phyloP scores from a whole-genome alignment of 2,329 filamentous ascomycete species.

The Arthrobotrys sinensis region DNA sequence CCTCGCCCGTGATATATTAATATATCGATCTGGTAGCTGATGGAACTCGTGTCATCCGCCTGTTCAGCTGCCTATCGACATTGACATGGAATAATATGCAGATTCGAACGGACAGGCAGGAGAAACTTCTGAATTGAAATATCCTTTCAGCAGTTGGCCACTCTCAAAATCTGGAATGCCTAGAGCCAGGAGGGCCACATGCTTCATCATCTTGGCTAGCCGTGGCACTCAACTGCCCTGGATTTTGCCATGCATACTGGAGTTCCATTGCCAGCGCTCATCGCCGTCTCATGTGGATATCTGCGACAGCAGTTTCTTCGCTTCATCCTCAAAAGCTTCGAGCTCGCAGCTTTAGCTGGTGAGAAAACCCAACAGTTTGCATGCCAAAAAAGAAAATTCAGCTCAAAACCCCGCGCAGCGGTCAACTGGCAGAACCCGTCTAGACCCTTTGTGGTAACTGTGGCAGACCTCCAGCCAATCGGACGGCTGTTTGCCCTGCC shows the following conservation, averaged over 20 bases:
- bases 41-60: neutral
- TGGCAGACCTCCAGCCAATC: constrained; percentile 39
- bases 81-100: constrained; percentile 19
- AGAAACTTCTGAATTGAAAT: constrained; percentile 25
- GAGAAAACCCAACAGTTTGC: constrained; percentile 21
- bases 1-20: constrained; percentile 1
- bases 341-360: constrained; percentile 18
- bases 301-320: constrained; percentile 13
- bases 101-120: constrained; percentile 21
- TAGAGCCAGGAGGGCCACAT: constrained; percentile 37
- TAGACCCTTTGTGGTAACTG: constrained; percentile 43
- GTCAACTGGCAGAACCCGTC: constrained; percentile 35
- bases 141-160: constrained; percentile 17
- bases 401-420: constrained; percentile 59
- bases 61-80: constrained; percentile 1
- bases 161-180: constrained; percentile 27
- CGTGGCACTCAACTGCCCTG: constrained; percentile 24
- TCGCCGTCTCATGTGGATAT: constrained; percentile 15
- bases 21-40: constrained; percentile 18
- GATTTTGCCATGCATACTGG: constrained; percentile 11
- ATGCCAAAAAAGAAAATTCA: constrained; percentile 60
- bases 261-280: constrained; percentile 10
- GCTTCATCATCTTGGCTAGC: constrained; percentile 27
- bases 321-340: constrained; percentile 15
- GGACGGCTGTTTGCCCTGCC: constrained; percentile 22